A percentile compares a stretch with the other conserved stretches of the same genome.
These are phyloP conservation scores for Candida freyschussii DNA, from an alignment of 1,139 yeast genomes.

Conservation along the genomic window DNA sequence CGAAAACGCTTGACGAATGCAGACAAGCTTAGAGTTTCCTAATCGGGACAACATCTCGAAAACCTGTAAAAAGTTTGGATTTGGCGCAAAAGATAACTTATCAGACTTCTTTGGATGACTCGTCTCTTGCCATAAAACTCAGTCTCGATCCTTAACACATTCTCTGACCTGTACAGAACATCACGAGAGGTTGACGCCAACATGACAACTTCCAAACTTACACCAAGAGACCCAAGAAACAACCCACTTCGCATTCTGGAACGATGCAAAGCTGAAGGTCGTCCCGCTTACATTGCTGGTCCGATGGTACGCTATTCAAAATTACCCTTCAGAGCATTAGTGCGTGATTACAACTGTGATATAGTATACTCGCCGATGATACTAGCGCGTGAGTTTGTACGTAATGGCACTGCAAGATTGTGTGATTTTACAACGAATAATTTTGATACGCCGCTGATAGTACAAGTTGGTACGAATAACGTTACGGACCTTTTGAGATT, in stretches of 20 bases:
- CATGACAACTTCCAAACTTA: conserved; percentile 9
- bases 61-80: too few relatives aligned
- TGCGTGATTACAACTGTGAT: conserved; percentile 71
- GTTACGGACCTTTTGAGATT: conserved; percentile 79
- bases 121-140: too few relatives aligned
- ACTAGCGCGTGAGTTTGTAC: conserved; percentile 87
- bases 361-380: conserved; percentile 96
- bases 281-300: conserved; percentile 80
- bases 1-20: too few relatives aligned
- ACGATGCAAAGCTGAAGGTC: conserved; percentile 38
- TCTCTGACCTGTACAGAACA: too few relatives aligned
- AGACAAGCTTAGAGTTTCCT: too few relatives aligned
- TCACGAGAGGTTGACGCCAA: too few relatives aligned
- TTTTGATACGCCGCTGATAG: conserved; percentile 66
- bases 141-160: too few relatives aligned
- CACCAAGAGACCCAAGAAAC: conserved; percentile 40
- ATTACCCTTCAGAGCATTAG: conserved; percentile 80
- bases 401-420: conserved; percentile 74
- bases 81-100: too few relatives aligned
- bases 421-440: conserved; percentile 81
- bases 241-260: conserved; percentile 53
- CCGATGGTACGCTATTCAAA: conserved; percentile 98
- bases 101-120: too few relatives aligned
- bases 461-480: conserved; percentile 90
- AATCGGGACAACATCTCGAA: too few relatives aligned